phyloP scores from a whole-genome alignment of 768 basidiomycete species.

The Leccinum longicurvipes region DNA sequence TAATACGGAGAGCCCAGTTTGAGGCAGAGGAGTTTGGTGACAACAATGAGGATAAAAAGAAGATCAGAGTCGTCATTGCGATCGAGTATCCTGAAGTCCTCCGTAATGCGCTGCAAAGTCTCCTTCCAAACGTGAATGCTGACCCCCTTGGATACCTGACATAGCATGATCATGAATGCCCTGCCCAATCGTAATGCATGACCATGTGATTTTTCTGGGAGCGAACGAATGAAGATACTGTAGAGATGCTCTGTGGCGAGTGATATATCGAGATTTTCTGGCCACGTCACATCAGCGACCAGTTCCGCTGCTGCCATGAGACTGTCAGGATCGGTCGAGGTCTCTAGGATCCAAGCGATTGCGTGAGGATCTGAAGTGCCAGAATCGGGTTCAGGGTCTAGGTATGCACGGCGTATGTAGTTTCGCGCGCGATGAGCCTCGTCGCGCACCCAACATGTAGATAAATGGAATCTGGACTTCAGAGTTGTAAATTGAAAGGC shows the following conservation, averaged over 20 bases:
- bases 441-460: not conserved
- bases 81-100: not conserved
- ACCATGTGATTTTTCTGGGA: not conserved
- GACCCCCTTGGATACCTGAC: not conserved
- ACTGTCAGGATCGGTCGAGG: constrained; percentile 14
- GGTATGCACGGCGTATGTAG: not conserved
- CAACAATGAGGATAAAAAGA: not conserved
- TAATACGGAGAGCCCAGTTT: not conserved
- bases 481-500: not conserved
- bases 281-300: constrained; percentile 18
- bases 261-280: constrained; percentile 8
- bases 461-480: not conserved
- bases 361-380: not conserved
- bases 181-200: constrained; percentile 1
- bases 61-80: not conserved
- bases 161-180: constrained; percentile 4
- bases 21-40: not conserved
- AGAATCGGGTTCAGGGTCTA: not conserved
- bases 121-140: not conserved
- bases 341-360: constrained; percentile 20
- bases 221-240: constrained; percentile 1
- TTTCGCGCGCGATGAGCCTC: not conserved
- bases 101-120: not conserved
- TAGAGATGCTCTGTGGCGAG: not conserved
- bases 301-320: constrained; percentile 9